Base-by-base conservation (phyloP, 1,284 basidiomycete species). In the Ceratobasidium sp. region DNA sequence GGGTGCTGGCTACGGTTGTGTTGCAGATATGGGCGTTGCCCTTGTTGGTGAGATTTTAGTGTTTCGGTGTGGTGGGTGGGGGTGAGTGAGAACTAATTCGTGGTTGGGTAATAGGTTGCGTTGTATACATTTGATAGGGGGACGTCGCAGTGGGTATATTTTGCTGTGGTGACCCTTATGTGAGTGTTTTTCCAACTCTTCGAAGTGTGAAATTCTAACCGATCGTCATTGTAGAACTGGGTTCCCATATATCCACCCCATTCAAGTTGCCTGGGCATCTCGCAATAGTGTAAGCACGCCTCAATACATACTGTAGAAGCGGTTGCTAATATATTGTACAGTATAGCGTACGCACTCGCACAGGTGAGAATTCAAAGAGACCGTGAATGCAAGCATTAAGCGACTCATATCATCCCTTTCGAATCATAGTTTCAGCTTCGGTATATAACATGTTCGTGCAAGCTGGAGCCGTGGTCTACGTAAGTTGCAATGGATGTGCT, bases 1-100 rank as follows among this genome's bases (percentile, higher is more conserved):
- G 64, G 21, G 47, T 64, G 14, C 23, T 62, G 35, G 67, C 59
- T 14, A 63, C 72, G 4, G 54, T 69, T 5, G 23, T 67, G 1
- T 30, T 62, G n/a, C 57, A 73, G 26, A 16, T 73, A 2, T 73
- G 72, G 72, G 63, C 59, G 9, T 18, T 73, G 38, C 72, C 72
- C 1, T 59, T 55, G n/a, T 47, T 67, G 52, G 62, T 73, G 23
- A 35, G 41, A 13, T 8, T n/a, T 44, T 18, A n/a, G 67, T 63
- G 43, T 46, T 71, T 43, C 30, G 14, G n/a, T 16, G 13, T 3
- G 11, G 54, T 16, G 47, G 47, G 13, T 6, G 8, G 3, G 16
- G n/a, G 11, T 41, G 16, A 35, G 8, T 11, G 2, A 64, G 16
- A n/a, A 28, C 23, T n/a, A 2, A 32, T 28, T 62, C 7, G 35